phyloP scores from a whole-genome alignment of 208 protist genomes.

The Acanthamoeba castellanii region DNA sequence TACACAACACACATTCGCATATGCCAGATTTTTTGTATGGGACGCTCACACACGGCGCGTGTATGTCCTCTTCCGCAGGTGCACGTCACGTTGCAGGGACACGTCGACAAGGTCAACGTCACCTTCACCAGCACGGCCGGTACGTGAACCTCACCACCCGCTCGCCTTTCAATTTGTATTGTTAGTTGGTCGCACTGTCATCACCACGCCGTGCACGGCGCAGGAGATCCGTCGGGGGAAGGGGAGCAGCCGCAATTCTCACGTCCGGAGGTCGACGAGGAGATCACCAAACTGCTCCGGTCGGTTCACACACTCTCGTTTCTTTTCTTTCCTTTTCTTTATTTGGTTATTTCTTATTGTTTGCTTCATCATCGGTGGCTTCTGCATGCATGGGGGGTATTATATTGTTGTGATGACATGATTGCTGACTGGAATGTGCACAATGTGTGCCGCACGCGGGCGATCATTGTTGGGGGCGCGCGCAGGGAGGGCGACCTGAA shows the following conservation, averaged over 20 bases:
- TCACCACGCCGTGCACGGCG: not conserved
- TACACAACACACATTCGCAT: not conserved
- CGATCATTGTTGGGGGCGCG: no score
- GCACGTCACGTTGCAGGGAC: not conserved
- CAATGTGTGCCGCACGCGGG: no score
- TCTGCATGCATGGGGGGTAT: no score
- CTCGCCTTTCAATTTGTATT: no score
- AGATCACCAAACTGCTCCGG: not conserved
- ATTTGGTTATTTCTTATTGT: no score
- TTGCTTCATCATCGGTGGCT: no score
- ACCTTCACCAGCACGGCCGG: not conserved
- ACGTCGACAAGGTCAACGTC: constrained; percentile 23
- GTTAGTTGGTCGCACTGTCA: not conserved
- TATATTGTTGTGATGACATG: no score
- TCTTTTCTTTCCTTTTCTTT: not conserved
- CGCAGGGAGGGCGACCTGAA: not conserved
- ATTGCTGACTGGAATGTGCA: no score
- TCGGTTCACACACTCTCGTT: not conserved
- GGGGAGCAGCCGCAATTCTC: not conserved
- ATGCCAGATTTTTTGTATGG: not conserved
- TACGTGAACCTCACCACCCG: not conserved
- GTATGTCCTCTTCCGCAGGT: not conserved
- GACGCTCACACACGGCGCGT: no score
- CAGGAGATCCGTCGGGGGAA: not conserved
- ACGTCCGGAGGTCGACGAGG: constrained; percentile 9